phyloP scores from a whole-genome alignment of 2,329 filamentous ascomycete genomes.

The Trichoderma sp. region DNA sequence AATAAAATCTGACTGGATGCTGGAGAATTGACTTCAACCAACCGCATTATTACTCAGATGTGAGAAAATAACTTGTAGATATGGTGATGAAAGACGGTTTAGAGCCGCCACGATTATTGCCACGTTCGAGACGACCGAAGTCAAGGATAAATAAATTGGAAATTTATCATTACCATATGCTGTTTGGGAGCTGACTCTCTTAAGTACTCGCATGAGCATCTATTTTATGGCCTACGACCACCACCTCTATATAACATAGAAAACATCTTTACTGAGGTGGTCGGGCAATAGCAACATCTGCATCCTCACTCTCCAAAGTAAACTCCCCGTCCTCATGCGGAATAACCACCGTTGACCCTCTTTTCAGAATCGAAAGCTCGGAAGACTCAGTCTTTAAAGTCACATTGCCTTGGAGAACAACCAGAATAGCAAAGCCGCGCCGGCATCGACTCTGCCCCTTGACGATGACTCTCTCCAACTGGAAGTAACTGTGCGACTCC shows the following conservation, averaged over 20 bases:
- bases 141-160: not conserved
- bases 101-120: not conserved
- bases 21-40: not conserved
- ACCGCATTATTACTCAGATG: not conserved
- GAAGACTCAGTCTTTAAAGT: slow-evolving; percentile 2
- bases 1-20: not conserved
- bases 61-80: not conserved
- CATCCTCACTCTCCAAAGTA: slow-evolving; percentile 15
- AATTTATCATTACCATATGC: not conserved
- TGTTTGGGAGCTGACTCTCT: not conserved
- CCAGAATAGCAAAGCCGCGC: slow-evolving; percentile 22
- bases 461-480: slow-evolving; percentile 19
- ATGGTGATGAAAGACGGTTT: not conserved
- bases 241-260: not conserved
- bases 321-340: slow-evolving; percentile 22
- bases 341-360: slow-evolving; percentile 23
- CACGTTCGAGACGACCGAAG: not conserved
- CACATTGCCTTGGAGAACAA: slow-evolving; percentile 18
- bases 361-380: slow-evolving; percentile 9
- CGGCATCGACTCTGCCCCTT: not conserved
- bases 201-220: not conserved
- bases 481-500: slow-evolving; percentile 23
- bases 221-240: not conserved
- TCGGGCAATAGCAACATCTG: slow-evolving; percentile 23
- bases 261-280: slow-evolving; percentile 11